A percentile compares a stretch with the other conserved stretches of the same genome.
These are phyloP conservation scores for Plasmodium gonderi DNA, from an alignment of 169 alveolate species.

Conservation along the genomic window DNA sequence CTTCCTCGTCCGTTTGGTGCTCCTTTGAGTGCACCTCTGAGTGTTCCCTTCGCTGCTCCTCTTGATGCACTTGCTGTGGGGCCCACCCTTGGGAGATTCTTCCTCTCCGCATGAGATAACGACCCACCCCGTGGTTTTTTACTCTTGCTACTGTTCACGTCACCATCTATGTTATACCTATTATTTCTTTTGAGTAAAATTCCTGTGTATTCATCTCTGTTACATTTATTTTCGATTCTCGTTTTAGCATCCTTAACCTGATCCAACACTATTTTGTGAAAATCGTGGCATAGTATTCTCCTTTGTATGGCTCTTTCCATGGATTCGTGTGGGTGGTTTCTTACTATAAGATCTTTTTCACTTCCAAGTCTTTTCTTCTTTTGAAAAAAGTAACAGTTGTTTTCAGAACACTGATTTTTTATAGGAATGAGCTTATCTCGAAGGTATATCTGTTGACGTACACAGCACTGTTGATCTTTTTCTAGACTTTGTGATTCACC, in stretches of 20 bases:
- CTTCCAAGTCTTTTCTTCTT: background rate
- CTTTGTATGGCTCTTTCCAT: background rate
- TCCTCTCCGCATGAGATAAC: background rate
- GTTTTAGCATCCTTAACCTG: conserved; percentile 17
- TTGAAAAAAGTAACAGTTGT: conserved; percentile 31
- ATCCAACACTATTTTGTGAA: background rate
- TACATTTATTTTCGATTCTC: conserved; percentile 20
- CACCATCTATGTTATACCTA: conserved; percentile 39
- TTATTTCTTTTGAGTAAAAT: conserved; percentile 34
- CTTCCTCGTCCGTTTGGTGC: too few species aligned
- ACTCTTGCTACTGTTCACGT: background rate
- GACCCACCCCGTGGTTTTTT: background rate
- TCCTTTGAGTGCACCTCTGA: too few species aligned
- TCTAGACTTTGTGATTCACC: too few species aligned
- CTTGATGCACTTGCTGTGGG: background rate
- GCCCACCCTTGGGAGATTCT: background rate
- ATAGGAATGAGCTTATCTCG: background rate
- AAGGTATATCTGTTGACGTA: too few species aligned
- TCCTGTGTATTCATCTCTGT: conserved; percentile 62
- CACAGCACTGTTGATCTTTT: too few species aligned
- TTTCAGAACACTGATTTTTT: conserved; percentile 1
- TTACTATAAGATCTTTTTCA: background rate
- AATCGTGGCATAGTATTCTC: conserved; percentile 42
- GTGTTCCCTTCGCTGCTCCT: too few species aligned
- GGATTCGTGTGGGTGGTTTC: background rate